Percentiles rank a stretch among this genome's conserved stretches.
Evolutionary conservation across 495 filamentous ascomycete genomes (phyloP).

Genomic region (Lichenothelia convexa): DNA sequence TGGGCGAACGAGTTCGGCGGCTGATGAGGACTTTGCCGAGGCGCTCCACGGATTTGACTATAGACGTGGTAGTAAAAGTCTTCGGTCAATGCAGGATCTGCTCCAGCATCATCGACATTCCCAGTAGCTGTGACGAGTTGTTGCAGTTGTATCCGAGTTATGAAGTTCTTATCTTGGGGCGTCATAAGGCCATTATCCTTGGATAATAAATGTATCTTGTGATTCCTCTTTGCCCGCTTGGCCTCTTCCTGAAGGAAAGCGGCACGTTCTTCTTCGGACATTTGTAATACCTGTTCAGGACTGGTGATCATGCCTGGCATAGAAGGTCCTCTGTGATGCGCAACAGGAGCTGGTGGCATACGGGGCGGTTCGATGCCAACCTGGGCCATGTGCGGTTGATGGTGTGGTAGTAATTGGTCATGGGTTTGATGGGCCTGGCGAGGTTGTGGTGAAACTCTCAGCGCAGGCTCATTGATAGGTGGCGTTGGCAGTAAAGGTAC

Average conservation of each 20-base stretch:
- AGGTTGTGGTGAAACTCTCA: constrained; percentile 23
- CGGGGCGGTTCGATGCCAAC: no score
- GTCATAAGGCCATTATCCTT: constrained; percentile 97
- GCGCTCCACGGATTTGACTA: constrained; percentile 75
- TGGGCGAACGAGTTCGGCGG: constrained; percentile 92
- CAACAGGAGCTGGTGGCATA: constrained; percentile 12
- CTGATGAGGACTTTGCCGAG: constrained; percentile 72
- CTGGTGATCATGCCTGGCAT: no score
- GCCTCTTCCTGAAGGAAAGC: constrained; percentile 77
- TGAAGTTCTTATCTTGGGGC: constrained; percentile 97
- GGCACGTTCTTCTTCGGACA: constrained; percentile 62
- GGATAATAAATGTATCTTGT: constrained; percentile 90
- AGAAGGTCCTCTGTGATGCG: constrained; percentile 20
- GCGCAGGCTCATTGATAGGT: constrained; percentile 20
- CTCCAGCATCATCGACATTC: constrained; percentile 58
- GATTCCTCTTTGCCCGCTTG: constrained; percentile 88
- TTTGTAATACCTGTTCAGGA: constrained; percentile 53
- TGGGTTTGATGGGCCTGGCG: constrained; percentile 32
- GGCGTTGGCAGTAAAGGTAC: constrained; percentile 10
- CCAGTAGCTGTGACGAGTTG: constrained; percentile 86
- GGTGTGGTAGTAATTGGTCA: constrained; percentile 22
- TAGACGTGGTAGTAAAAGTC: constrained; percentile 99
- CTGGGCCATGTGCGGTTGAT: no score
- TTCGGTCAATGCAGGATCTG: constrained; percentile 62
- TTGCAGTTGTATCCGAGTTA: constrained; percentile 92